Percentiles rank a stretch among this genome's conserved stretches.
These are phyloP conservation scores for Puccinia coronata DNA, from an alignment of 1,284 basidiomycete species.

Conservation along the genomic window DNA sequence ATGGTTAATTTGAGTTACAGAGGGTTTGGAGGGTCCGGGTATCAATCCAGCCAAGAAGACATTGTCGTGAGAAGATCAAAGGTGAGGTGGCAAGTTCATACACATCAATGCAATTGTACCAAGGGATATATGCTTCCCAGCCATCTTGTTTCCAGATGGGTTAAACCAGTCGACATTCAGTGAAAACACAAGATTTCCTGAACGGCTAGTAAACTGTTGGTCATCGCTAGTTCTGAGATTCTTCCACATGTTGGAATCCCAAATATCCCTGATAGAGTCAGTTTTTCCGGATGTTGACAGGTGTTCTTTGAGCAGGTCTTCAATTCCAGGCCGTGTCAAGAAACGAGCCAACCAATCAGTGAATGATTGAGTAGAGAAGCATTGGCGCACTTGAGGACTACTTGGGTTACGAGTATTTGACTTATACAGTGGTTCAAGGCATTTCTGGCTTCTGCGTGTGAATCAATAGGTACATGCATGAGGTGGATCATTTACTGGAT, in stretches of 20 bases:
- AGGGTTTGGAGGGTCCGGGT: constrained; percentile 39
- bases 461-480: not conserved
- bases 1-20: constrained; percentile 49
- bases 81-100: constrained; percentile 20
- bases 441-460: constrained; percentile 7
- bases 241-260: constrained; percentile 20
- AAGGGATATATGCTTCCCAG: constrained; percentile 32
- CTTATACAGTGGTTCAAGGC: constrained; percentile 8
- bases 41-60: constrained; percentile 39
- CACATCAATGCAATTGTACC: constrained; percentile 29
- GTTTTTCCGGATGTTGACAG: not conserved
- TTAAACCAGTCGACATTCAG: constrained; percentile 48
- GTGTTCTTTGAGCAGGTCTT: constrained; percentile 2
- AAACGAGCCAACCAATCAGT: not conserved
- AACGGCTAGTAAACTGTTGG: not conserved
- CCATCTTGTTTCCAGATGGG: constrained; percentile 27
- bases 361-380: constrained; percentile 16
- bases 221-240: not conserved
- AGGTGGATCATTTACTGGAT: not conserved
- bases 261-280: not conserved
- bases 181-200: constrained; percentile 1
- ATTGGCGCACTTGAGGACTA: not conserved
- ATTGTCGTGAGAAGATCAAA: constrained; percentile 18
- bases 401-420: not conserved
- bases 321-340: constrained; percentile 10